Base-by-base conservation (phyloP, 2,329 filamentous ascomycete species). In the Helotiales sp. region DNA sequence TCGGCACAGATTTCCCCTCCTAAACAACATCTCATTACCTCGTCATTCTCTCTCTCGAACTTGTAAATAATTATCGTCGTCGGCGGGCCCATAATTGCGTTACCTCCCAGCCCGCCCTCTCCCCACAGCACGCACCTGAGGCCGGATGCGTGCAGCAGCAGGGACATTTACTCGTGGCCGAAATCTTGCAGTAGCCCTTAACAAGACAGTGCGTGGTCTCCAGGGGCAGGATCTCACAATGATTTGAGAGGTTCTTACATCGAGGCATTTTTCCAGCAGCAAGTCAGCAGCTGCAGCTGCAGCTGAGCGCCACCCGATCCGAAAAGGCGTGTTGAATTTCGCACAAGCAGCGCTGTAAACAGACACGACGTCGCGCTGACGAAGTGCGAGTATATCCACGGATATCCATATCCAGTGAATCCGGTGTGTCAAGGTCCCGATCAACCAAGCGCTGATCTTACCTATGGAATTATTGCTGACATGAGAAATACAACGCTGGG, bases 161-260 rank as follows among this genome's bases (percentile, higher is more conserved):
- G n/a, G 30, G 26, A 57, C 2, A 22, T 37, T 34, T 57, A 57
- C 30, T 15, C 24, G 55, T 34, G 55, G 55, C 55, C 55, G 32
- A 59, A 32, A 43, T 26, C 32, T 40, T 59, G 55, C 55, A 59
- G 30, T 10, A 59, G 34, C 6, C 22, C 22, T n/a, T 3, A 2
- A 7, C 13, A 6, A 26, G 24, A 30, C n/a, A n/a, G n/a, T n/a
- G n/a, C n/a, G n/a, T n/a, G n/a, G n/a, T 59, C 55, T 52, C 55
- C 55, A 43, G 34, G 55, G 55, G 55, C 22, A 43, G 10, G 22
- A 26, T 43, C 55, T 26, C 17, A 43, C 32, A 34, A 43, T 24
- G 22, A 43, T 59, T 10, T 59, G 55, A 59, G 20, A 43, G 55
- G 55, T 43, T 43, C 32, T 43, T 43, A 4, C 55, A 59, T 59